A percentile compares a stretch with the other conserved stretches of the same genome.
Evolutionary conservation across 495 filamentous ascomycete genomes (phyloP).

Genomic region (Monascus purpureus): DNA sequence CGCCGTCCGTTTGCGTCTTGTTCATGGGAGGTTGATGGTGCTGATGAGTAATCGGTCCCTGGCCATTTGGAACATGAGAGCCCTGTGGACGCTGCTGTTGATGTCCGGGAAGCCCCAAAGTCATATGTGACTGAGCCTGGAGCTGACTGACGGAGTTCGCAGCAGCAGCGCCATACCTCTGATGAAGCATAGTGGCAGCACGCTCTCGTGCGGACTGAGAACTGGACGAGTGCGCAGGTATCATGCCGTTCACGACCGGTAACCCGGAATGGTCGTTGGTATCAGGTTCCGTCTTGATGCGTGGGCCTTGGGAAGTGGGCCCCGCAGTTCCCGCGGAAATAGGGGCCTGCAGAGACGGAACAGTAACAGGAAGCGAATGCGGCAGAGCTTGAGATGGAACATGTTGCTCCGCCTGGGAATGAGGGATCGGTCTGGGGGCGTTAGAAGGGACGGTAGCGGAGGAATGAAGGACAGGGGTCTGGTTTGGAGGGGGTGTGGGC

Average conservation of each 20-base stretch:
- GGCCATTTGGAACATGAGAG: conserved; percentile 28
- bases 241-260: conserved; percentile 22
- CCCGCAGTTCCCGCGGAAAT: conserved; percentile 7
- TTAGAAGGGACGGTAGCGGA: conserved; percentile 47
- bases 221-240: conserved; percentile 23
- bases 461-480: conserved; percentile 25
- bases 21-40: conserved; percentile 23
- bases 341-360: conserved; percentile 11
- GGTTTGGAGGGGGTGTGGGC: conserved; percentile 23
- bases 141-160: conserved; percentile 54
- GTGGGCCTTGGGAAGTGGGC: conserved; percentile 28
- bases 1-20: conserved; percentile 60
- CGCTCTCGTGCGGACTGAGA: conserved; percentile 45
- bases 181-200: conserved; percentile 51
- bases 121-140: conserved; percentile 28
- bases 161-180: conserved; percentile 59
- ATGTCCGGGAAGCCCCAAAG: conserved; percentile 28
- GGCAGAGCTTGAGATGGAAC: conserved; percentile 18
- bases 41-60: conserved; percentile 27
- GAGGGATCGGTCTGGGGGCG: conserved; percentile 26
- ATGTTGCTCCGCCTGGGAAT: conserved; percentile 17
- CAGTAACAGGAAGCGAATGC: conserved; percentile 14
- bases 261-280: conserved; percentile 32
- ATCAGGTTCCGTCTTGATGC: conserved; percentile 68
- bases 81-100: conserved; percentile 30